These are phyloP conservation scores for Pseudohalonectria lignicola DNA, from an alignment of 2,329 filamentous ascomycete species.

Conservation along the genomic window DNA sequence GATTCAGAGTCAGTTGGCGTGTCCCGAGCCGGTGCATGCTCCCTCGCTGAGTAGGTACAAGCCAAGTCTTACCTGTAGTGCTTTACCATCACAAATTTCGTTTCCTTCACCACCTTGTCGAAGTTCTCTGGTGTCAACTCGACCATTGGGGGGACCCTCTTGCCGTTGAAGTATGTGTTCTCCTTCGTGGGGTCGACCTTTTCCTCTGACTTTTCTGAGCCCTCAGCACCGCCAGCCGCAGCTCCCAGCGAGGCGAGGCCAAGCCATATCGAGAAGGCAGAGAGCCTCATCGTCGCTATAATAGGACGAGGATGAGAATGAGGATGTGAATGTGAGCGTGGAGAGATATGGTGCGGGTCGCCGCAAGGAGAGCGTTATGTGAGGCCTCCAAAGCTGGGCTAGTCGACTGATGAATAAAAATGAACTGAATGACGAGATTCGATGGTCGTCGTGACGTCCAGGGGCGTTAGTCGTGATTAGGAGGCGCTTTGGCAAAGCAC, in stretches of 20 bases:
- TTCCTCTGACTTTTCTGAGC: conserved; percentile 16
- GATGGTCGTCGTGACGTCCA: too few relatives aligned
- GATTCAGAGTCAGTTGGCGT: conserved; percentile 15
- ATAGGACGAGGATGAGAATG: too few relatives aligned
- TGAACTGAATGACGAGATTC: too few relatives aligned
- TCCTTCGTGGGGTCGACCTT: conserved; percentile 25
- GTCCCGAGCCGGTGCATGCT: neutral
- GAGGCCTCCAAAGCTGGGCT: too few relatives aligned
- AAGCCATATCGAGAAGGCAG: conserved; percentile 32
- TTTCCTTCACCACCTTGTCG: conserved; percentile 40
- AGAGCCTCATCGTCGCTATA: conserved; percentile 29
- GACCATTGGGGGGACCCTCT: conserved; percentile 53
- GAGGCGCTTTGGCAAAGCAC: too few relatives aligned
- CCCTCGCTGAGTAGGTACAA: neutral
- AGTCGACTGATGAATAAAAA: too few relatives aligned
- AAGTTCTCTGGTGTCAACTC: conserved; percentile 49
- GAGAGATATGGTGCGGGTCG: too few relatives aligned
- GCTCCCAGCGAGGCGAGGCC: conserved; percentile 29
- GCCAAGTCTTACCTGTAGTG: conserved; percentile 51
- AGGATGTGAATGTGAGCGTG: too few relatives aligned
- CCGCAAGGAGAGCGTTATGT: too few relatives aligned
- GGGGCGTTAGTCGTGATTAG: too few relatives aligned
- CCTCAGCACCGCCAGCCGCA: conserved; percentile 12
- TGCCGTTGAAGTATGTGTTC: conserved; percentile 53
- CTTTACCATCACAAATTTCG: conserved; percentile 45